Percentiles rank a stretch among this genome's conserved stretches.
phyloP scores from a whole-genome alignment of 108 stramenopile species.

The Aureococcus anophagefferens region DNA sequence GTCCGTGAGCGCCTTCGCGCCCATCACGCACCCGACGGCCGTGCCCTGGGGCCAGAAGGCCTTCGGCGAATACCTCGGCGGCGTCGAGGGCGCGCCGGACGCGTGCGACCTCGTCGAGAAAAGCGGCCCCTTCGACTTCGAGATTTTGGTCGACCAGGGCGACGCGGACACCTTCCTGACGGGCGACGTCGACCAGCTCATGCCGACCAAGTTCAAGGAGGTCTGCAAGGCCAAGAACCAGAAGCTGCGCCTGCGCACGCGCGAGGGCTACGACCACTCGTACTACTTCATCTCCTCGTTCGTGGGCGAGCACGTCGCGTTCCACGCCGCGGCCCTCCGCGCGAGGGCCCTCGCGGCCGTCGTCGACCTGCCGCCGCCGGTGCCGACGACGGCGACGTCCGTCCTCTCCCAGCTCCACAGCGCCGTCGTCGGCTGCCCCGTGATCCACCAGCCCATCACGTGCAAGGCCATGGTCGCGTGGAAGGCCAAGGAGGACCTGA shows the following conservation, averaged over 20 bases:
- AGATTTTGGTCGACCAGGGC: conserved; percentile 73
- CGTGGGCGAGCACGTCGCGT: conserved; percentile 70
- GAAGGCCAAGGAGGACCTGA: conserved; percentile 57
- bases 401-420: too few relatives aligned
- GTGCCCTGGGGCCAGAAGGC: conserved; percentile 91
- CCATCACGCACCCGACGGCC: conserved; percentile 82
- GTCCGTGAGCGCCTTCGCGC: conserved; percentile 80
- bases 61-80: conserved; percentile 77
- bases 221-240: conserved; percentile 57
- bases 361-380: too few relatives aligned
- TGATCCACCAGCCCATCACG: too few relatives aligned
- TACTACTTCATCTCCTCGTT: conserved; percentile 82
- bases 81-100: conserved; percentile 70
- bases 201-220: background rate
- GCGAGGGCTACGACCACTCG: conserved; percentile 81
- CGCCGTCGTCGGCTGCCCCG: too few relatives aligned
- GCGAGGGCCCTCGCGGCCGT: too few relatives aligned
- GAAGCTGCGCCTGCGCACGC: conserved; percentile 58
- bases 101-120: conserved; percentile 62
- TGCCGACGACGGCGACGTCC: too few relatives aligned
- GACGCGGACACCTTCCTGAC: conserved; percentile 57
- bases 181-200: background rate
- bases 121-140: conserved; percentile 18
- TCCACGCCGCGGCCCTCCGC: conserved; percentile 47
- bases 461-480: conserved; percentile 80